Conservation (phyloP, 164 flowering plant species). For the Liriodendron chinense region DNA sequence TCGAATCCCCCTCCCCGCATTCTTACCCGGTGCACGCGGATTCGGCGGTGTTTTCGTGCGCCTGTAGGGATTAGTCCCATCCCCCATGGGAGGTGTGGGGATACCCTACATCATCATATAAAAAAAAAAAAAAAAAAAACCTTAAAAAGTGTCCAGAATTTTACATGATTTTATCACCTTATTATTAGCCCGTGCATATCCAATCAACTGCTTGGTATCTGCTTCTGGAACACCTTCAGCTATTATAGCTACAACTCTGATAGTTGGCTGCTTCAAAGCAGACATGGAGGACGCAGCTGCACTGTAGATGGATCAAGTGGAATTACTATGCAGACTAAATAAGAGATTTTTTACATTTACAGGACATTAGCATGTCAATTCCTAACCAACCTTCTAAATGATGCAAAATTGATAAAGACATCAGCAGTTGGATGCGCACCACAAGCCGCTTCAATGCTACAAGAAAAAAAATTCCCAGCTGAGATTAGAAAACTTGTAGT, state of each 20-base stretch:
- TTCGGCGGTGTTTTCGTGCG: no score
- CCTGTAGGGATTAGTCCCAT: no score
- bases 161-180: conserved; percentile 47
- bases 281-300: conserved; percentile 94
- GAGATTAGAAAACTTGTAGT: not conserved
- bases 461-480: conserved; percentile 1
- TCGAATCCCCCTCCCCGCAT: no score
- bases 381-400: conserved; percentile 71
- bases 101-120: no score
- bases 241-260: conserved; percentile 90
- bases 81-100: no score
- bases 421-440: conserved; percentile 98
- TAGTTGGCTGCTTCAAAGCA: conserved; percentile 95
- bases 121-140: no score
- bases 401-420: conserved; percentile 97
- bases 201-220: conserved; percentile 93
- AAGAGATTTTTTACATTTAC: not conserved
- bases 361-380: not conserved
- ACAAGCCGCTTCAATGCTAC: conserved; percentile 93
- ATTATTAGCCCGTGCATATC: conserved; percentile 87
- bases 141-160: not conserved
- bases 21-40: no score
- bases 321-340: conserved; percentile 1
- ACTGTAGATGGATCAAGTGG: conserved; percentile 40
- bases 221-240: conserved; percentile 99